phyloP scores from a whole-genome alignment of 495 filamentous ascomycete species.

The Daldinia grandis region DNA sequence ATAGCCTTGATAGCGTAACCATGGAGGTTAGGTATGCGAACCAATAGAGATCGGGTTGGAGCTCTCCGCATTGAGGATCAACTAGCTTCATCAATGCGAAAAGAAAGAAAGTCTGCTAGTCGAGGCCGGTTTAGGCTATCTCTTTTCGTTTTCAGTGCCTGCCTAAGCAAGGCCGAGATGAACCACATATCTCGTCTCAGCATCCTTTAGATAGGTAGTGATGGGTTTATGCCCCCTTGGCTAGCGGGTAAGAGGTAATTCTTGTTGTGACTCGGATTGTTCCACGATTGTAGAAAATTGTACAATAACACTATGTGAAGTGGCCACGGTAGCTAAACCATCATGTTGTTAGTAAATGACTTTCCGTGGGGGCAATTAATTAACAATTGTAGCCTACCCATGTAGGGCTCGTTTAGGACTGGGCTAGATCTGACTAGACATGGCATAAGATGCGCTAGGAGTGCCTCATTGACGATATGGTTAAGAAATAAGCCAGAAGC shows the following conservation, averaged over 20 bases:
- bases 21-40: slow-evolving; percentile 25
- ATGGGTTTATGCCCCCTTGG: not conserved
- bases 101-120: slow-evolving; percentile 9
- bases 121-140: slow-evolving; percentile 13
- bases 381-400: slow-evolving; percentile 2
- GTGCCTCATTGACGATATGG: not conserved
- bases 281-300: slow-evolving; percentile 2
- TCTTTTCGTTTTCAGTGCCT: slow-evolving; percentile 17
- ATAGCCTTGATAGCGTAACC: slow-evolving; percentile 18
- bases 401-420: not conserved
- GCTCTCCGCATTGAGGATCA: slow-evolving; percentile 36
- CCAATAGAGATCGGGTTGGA: slow-evolving; percentile 24
- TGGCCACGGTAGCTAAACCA: not conserved
- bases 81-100: slow-evolving; percentile 30
- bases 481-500: slow-evolving; percentile 2
- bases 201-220: too few relatives aligned
- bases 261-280: slow-evolving; percentile 7
- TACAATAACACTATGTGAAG: not conserved
- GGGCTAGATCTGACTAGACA: slow-evolving; percentile 6
- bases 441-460: slow-evolving; percentile 8
- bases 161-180: not conserved
- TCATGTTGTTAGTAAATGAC: slow-evolving; percentile 7
- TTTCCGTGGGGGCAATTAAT: slow-evolving; percentile 12
- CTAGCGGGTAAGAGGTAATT: not conserved
- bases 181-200: not conserved